Evolutionary conservation across 805 yeast species (phyloP), one percentile per base, ranked within the genome.

Genomic region (Yarrowia sp.): DNA sequence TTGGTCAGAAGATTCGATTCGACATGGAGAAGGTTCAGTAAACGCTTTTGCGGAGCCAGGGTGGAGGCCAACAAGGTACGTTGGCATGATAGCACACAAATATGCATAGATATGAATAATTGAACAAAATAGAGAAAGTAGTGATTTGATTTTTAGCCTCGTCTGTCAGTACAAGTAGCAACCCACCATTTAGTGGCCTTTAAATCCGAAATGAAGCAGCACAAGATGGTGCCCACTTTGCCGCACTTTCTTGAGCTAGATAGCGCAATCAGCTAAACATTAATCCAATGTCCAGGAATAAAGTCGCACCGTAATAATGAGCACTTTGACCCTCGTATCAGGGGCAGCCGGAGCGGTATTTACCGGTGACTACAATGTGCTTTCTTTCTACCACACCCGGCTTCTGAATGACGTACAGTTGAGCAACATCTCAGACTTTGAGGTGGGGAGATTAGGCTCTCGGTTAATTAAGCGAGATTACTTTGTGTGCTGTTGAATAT

Each of bases 11-110:
- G 55, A 61, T 61, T 20, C 53, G 55, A 14, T 46, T 38, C 49
- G 66, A 61, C 17, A 36, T 61, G 53, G 66, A 61, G 46, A 61
- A 61, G 55, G 66, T 61, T 40, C 64, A 58, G 40, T 58, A 43
- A 55, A 40, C 34, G 34, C 24, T 40, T 20, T 19, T 34, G 30
- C 19, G 17, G 43, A 36, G 20, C 34, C 33, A 34, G 56, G 42
- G 58, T 52, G 58, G 43, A 52, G 58, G 43, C 58, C 58, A 38
- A 38, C 58, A 50, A 36, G 42, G 20, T 13, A 19, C 20, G 58
- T 52, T 52, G 58, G 58, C 19, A 38, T 15, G 58, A 9, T 52
- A 52, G 58, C 43, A 38, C 58, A 52, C 58, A 52, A 52, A 39
- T 40, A 55, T 55, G 61, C 61, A 55, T 55, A 39, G 44, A 55